Base-by-base conservation (phyloP, 1,284 basidiomycete genomes). In the Vanrija sp. region DNA sequence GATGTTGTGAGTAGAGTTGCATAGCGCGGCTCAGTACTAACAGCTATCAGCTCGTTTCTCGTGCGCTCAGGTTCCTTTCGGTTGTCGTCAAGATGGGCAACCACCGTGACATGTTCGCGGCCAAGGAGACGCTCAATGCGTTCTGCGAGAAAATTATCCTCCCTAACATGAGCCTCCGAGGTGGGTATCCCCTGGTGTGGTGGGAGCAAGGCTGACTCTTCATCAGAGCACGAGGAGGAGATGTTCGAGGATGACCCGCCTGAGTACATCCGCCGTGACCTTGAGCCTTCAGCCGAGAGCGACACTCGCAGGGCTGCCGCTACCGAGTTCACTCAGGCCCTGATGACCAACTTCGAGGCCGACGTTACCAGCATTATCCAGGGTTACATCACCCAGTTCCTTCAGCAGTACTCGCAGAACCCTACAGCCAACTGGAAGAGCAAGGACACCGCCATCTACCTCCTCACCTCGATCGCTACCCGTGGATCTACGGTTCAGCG, bases 201-300 rank as follows among this genome's bases (percentile, higher is more conserved):
- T 34, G 7, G 26, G 6, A 19, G 10, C 10, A 3, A 43, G 25
- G 29, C 63, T 62, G 40, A 65, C 51, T 3, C 3, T 34, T 12
- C 2, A n/a, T 18, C 50, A 71, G 87, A 89, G 51, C 87, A 92
- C 62, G 94, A 98, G 61, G 83, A 94, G 57, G 95, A 98, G 69
- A 87, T 94, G 75, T 98, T 98, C 69, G 92, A 98, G 75, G 95
- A 98, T 61, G 93, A 97, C 65, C 95, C 95, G 0, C 83, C 95
- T 46, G 95, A 98, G 71, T 98, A 90, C 73, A 91, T 98, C 63
- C 86, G 93, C 18, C 81, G 91, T 28, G 94, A 98, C 72, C 80
- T 98, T 15, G 76, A 78, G 57, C 73, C 75, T 1, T 76, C 77
- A 1, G 71, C 72, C 2, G 81, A 81, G 58, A 79, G 76, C 49